These are phyloP conservation scores for Piper betle DNA, from an alignment of 164 flowering plant species.

Conservation along the genomic window DNA sequence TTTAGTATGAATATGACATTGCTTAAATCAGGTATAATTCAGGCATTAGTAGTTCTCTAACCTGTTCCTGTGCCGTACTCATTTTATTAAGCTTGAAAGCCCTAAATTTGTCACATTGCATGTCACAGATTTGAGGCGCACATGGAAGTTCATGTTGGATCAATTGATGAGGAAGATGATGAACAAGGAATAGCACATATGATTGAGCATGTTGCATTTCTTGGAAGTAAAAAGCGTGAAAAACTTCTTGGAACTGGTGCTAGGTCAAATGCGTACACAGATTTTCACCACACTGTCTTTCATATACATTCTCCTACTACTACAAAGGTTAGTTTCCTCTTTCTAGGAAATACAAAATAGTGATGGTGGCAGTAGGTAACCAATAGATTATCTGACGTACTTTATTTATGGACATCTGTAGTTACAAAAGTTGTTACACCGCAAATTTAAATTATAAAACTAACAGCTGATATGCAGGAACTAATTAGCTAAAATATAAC, in stretches of 20 bases:
- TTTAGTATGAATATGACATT: too few relatives aligned
- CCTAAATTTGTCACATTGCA: neutral
- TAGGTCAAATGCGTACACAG: conserved; percentile 98
- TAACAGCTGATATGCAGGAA: too few relatives aligned
- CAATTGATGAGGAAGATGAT: conserved; percentile 98
- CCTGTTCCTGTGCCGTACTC: neutral
- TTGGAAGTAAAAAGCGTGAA: conserved; percentile 99
- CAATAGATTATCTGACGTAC: too few relatives aligned
- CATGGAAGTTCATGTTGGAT: conserved; percentile 98
- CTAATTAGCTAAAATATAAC: too few relatives aligned
- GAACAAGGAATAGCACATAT: conserved; percentile 99
- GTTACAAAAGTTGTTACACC: too few relatives aligned
- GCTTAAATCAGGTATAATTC: too few relatives aligned
- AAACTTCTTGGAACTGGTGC: conserved; percentile 97
- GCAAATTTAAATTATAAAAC: too few relatives aligned
- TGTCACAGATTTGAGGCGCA: conserved; percentile 87
- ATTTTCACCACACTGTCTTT: conserved; percentile 97
- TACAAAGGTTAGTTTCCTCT: conserved; percentile 48
- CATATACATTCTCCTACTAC: conserved; percentile 91
- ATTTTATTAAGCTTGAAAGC: neutral
- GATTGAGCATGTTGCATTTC: conserved; percentile 99
- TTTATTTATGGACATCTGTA: too few relatives aligned
- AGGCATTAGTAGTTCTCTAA: neutral
- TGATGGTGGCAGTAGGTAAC: too few relatives aligned
- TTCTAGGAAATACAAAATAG: neutral